Evolutionary conservation across 2,329 filamentous ascomycete genomes (phyloP), one percentile per base, ranked within the genome.

Genomic region (Basipetospora chlamydospora): DNA sequence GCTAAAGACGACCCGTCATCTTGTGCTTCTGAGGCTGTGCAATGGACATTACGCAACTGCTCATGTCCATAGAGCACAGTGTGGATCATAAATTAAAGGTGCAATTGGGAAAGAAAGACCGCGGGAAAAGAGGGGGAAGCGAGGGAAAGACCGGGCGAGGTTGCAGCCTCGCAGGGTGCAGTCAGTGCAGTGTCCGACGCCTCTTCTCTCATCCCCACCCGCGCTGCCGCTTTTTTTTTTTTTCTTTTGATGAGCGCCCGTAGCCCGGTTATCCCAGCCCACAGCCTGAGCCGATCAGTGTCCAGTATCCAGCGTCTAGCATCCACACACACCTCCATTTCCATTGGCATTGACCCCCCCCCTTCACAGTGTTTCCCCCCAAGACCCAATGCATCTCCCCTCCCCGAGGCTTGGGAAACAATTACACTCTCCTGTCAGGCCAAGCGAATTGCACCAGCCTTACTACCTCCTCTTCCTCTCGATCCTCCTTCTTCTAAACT

Each of bases 111-210:
- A n/a, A 20, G n/a, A 28, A 21, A 33, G 22, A 20, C 12, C 17
- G 22, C 30, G 11, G 11, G 30, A 20, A 20, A 21, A 20, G 30
- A 22, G 30, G 7, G 17, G 17, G 17, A 33, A 17, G n/a, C n/a
- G n/a, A n/a, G n/a, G 23, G 23, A 23, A 26, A 17, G 33, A 25
- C 28, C 6, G 26, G 15, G 23, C 31, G 26, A 28, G 34, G 35
- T 37, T 37, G 20, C 35, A 37, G 35, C 35, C 35, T 37, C 35
- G 35, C 28, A 37, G 33, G 21, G n/a, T n/a, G 33, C 17, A 31
- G 30, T 20, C 16, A 22, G 16, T 33, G 17, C 30, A n/a, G n/a
- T n/a, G n/a, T n/a, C 21, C 32, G 16, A 23, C 18, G 32, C 32
- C 22, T 21, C 16, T n/a, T 33, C 26, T 13, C 18, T 25, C 35